Evolutionary conservation across 495 filamentous ascomycete species (phyloP), one percentile per base, ranked within the genome.

Genomic region (Daldinia concentrica): DNA sequence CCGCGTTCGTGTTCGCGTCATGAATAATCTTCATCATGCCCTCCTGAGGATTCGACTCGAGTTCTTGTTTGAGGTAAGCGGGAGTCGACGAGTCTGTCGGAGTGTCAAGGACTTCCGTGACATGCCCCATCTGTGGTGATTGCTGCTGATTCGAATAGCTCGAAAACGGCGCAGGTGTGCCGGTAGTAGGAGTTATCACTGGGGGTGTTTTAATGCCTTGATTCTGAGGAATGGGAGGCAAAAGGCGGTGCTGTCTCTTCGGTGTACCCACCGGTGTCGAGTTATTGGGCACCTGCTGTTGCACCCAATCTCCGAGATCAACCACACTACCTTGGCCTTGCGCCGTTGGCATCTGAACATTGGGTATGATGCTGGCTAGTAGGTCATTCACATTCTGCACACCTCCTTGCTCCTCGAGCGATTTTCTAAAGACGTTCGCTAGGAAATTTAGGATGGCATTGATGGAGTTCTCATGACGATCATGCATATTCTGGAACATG

Each of bases 391-490:
- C 84, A 52, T 89, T 92, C 69, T 91, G 88, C 0, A 84, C 79
- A 50, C 88, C 89, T n/a, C 85, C 82, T 59, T 86, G 83, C 57
- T 84, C 83, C 76, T 88, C 86, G 52, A 88, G 76, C 62, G 85
- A 86, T 62, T 87, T 91, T 72, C 95, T 92, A 83, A 98, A 99
- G 8, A 99, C 93, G 8, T 95, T 98, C 17, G 95, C 96, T 3
- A 99, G 86, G 78, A 98, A 99, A 32, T 93, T 97, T 15, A 99
- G 84, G 71, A 99, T 98, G 26, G 96, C 95, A 73, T 97, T 98
- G 77, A 99, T 99, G 9, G 94, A 97, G 74, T 93, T 97, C 78
- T 99, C 96, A 74, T 99, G 95, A 32, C 96, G 90, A 57, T 94
- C 93, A 74, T 99, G 95, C 76, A 95, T 87, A 34, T 89, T 90